Base-by-base conservation (phyloP, 257 asterid species). In the Penstemon davidsonii region DNA sequence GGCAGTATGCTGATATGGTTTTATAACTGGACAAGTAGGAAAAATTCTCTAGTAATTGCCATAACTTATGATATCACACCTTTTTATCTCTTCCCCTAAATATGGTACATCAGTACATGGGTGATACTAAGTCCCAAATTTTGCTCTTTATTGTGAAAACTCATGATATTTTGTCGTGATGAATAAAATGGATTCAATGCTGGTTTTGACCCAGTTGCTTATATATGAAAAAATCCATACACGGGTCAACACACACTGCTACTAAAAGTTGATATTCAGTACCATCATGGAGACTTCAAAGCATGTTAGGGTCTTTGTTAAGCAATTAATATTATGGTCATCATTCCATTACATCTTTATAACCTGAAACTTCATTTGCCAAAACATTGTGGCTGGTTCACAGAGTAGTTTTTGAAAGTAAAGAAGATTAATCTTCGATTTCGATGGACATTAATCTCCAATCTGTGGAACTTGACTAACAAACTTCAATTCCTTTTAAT, bases 241-340 rank as follows among this genome's bases (percentile, higher is more conserved):
- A 37, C 12, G 63, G 6, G 19, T 58, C 38, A 10, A 36, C 42
- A 25, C 3, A 6, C 1, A 12, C 43, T 58, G 33, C 33, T 25
- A 0, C 33, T 25, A 25, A 25, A 25, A 12, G 54, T 44, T 54
- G 50, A 60, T 47, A 36, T 49, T 49, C 58, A 19, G 25, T 18
- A 56, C 49, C 7, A 62, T 62, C 41, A 52, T 5, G 40, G 61
- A 4, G 37, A 62, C 54, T 44, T 25, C 57, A 12, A 37, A 59
- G 55, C 76, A 52, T 75, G 40, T 9, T 59, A 60, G 8, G 43
- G 66, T 60, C 18, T 52, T 51, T 58, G 37, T 25, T 62, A 62
- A 12, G 61, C 68, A 9, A 18, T 12, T 19, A 7, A 42, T 8
- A 4, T 66, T 18, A 46, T 12, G 50, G 66, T 61, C 49, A 64